A percentile compares a stretch with the other conserved stretches of the same genome.
Evolutionary conservation across 139 green algal species (phyloP).

Genomic region (Zygnema cylindricum): DNA sequence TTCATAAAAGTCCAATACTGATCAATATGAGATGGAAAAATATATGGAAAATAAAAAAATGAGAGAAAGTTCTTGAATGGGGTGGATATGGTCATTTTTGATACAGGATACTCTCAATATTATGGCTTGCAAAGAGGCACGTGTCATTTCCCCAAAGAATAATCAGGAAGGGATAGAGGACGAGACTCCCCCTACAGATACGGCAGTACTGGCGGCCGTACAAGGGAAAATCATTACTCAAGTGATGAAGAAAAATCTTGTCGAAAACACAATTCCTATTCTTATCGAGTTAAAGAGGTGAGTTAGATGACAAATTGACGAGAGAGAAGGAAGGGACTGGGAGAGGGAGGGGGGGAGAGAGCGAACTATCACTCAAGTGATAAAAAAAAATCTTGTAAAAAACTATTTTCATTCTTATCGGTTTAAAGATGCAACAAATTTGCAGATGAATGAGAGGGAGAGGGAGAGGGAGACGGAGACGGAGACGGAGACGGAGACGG

Average conservation of each 20-base stretch:
- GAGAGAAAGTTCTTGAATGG: no score
- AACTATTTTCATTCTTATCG: no score
- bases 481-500: background rate
- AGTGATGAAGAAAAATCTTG: constrained; percentile 89
- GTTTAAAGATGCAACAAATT: constrained; percentile 3
- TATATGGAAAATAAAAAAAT: no score
- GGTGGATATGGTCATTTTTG: no score
- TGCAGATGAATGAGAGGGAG: constrained; percentile 8
- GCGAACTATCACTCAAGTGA: background rate
- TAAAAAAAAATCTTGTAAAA: no score
- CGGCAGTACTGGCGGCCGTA: constrained; percentile 53
- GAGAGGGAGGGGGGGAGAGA: no score
- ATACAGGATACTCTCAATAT: constrained; percentile 79
- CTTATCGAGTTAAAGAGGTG: constrained; percentile 75
- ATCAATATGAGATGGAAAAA: no score
- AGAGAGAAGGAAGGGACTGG: no score
- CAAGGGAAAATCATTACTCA: constrained; percentile 74
- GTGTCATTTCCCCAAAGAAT: constrained; percentile 15
- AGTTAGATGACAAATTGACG: no score
- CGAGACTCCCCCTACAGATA: background rate
- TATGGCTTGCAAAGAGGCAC: constrained; percentile 72
- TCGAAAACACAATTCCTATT: constrained; percentile 81
- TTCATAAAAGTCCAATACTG: no score
- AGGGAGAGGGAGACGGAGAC: constrained; percentile 1
- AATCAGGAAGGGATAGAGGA: constrained; percentile 25